Evolutionary conservation across 441 rosid genomes (phyloP).

Genomic region (Pelargonium australe): DNA sequence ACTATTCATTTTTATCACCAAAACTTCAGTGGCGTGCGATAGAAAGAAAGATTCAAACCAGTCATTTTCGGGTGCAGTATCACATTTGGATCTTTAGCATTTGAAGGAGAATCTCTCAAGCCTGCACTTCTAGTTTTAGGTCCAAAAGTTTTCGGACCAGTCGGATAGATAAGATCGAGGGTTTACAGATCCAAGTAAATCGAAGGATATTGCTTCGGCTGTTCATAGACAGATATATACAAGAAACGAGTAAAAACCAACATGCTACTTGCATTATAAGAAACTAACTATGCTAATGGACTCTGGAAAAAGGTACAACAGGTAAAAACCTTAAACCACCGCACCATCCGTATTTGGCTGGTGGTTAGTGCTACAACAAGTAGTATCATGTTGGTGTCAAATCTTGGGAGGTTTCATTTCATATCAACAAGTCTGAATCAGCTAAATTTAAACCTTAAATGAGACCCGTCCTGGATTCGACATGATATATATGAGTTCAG

Average conservation of each 20-base stretch:
- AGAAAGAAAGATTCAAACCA: background rate
- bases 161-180: no score
- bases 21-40: background rate
- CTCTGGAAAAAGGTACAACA: background rate
- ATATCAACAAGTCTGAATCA: background rate
- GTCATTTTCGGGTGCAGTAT: constrained; percentile 2
- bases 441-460: background rate
- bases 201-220: no score
- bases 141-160: background rate
- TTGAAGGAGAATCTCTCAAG: background rate
- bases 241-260: no score
- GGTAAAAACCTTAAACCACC: background rate
- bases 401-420: background rate
- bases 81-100: background rate
- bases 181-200: no score
- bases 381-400: background rate
- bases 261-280: no score
- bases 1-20: background rate
- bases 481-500: background rate
- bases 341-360: background rate
- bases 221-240: no score
- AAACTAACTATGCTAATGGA: no score
- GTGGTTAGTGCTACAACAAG: background rate
- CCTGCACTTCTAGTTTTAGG: background rate
- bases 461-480: background rate